Evolutionary conservation across 2,329 filamentous ascomycete species (phyloP).

Genomic region (Phialocephala subalpina): DNA sequence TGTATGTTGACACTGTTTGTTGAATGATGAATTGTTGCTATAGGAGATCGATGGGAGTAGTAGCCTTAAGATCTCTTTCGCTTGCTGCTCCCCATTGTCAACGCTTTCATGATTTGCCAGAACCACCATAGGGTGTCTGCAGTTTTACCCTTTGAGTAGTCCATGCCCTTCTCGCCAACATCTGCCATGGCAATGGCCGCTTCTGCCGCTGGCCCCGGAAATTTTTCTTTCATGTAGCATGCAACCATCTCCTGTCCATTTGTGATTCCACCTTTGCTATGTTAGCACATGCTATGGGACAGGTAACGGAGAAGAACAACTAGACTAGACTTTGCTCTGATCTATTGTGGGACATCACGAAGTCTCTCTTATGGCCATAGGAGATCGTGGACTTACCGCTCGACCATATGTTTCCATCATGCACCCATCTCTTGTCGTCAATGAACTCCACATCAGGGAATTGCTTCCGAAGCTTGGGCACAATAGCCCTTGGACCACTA

Average conservation of each 20-base stretch:
- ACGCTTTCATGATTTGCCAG: slow-evolving; percentile 50
- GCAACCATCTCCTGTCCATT: slow-evolving; percentile 64
- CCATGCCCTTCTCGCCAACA: slow-evolving; percentile 56
- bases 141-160: slow-evolving; percentile 50
- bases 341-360: background rate
- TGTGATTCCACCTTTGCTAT: slow-evolving; percentile 52
- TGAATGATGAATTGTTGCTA: background rate
- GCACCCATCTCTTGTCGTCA: slow-evolving; percentile 58
- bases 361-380: background rate
- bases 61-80: slow-evolving; percentile 23
- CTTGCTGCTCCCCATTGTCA: slow-evolving; percentile 38
- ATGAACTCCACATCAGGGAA: slow-evolving; percentile 52
- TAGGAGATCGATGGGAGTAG: background rate
- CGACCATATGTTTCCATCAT: slow-evolving; percentile 63
- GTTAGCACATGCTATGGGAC: slow-evolving; percentile 17
- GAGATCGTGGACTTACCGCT: slow-evolving; percentile 47
- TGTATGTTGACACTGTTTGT: too few relatives aligned
- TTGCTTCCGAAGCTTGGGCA: slow-evolving; percentile 45
- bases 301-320: slow-evolving; percentile 42
- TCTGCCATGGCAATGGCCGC: slow-evolving; percentile 54
- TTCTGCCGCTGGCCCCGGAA: slow-evolving; percentile 54
- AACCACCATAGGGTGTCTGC: slow-evolving; percentile 45
- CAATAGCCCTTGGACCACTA: slow-evolving; percentile 56
- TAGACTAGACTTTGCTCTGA: too few relatives aligned
- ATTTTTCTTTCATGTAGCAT: slow-evolving; percentile 55